Base-by-base conservation (phyloP, 2,329 filamentous ascomycete species). In the Malbranchea cinnamomea region DNA sequence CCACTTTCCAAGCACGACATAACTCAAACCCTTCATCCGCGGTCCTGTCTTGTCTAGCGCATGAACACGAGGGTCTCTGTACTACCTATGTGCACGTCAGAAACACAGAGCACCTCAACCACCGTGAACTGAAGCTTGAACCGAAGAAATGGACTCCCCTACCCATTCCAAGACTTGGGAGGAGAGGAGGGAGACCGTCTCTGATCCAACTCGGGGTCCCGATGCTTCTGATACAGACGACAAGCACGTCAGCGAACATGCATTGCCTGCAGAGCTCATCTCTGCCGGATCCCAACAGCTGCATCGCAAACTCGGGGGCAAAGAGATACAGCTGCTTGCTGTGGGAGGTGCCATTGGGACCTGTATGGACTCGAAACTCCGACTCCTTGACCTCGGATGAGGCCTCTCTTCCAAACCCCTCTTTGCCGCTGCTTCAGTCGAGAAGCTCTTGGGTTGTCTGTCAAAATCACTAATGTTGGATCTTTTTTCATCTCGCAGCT, bases 331-430 rank as follows among this genome's bases (percentile, higher is more conserved):
- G 32, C 40, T 53, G 2, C 44, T 49, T 35, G 50, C 50, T 2
- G 46, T 53, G 10, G 49, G 49, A 11, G 49, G 49, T 17, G 47
- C 49, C 6, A 53, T 51, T 31, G 49, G 49, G 13, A 51, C 48
- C n/a, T 47, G 48, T 48, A 40, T 30, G 44, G 36, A 15, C 15
- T 25, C 24, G 8, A 8, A 9, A 10, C 12, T 26, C 9, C 14
- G n/a, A n/a, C n/a, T 14, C 23, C 17, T 28, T 10, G 13, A 21
- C 16, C 23, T 7, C 23, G n/a, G n/a, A n/a, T n/a, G n/a, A n/a
- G n/a, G n/a, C n/a, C n/a, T n/a, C n/a, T n/a, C n/a, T n/a, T n/a
- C n/a, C n/a, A n/a, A n/a, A n/a, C n/a, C n/a, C n/a, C n/a, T n/a
- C n/a, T n/a, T n/a, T n/a, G n/a, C n/a, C n/a, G n/a, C n/a, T n/a